Conservation (phyloP, 306 rosid genomes). For the Inga leiocalycina region DNA sequence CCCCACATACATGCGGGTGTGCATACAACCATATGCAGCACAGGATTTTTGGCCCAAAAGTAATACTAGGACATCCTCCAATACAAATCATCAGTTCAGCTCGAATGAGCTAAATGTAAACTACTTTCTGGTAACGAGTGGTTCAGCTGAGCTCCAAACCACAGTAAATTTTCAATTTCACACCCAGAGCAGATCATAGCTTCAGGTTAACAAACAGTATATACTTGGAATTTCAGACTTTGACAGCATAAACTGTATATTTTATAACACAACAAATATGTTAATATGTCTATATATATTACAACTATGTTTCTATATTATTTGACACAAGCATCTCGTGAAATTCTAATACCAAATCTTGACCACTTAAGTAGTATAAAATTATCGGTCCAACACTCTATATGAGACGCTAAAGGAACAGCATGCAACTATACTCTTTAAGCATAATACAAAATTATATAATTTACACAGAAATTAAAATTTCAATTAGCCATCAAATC, state of each 20-base stretch:
- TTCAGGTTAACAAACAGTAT: not conserved
- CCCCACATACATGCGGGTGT: not conserved
- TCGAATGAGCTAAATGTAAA: not conserved
- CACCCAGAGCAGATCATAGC: not conserved
- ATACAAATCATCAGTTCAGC: not conserved
- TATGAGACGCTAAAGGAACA: not conserved
- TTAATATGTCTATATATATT: not conserved
- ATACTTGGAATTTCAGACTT: not conserved
- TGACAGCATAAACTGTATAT: not conserved
- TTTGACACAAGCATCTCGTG: not conserved
- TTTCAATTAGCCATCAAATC: not conserved
- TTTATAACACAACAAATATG: not conserved
- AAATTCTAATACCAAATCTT: not conserved
- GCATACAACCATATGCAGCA: not conserved
- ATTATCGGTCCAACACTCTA: not conserved
- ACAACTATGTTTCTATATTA: not conserved
- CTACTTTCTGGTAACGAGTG: not conserved
- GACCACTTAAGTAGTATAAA: not conserved
- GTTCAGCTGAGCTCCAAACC: not conserved
- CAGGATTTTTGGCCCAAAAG: not conserved
- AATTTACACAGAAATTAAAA: not conserved
- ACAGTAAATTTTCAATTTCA: not conserved
- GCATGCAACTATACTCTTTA: not conserved
- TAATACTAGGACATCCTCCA: not conserved
- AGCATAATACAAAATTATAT: not conserved